Evolutionary conservation across 768 basidiomycete genomes (phyloP), one percentile per base, ranked within the genome.

Genomic region (Boletus reticulatus): DNA sequence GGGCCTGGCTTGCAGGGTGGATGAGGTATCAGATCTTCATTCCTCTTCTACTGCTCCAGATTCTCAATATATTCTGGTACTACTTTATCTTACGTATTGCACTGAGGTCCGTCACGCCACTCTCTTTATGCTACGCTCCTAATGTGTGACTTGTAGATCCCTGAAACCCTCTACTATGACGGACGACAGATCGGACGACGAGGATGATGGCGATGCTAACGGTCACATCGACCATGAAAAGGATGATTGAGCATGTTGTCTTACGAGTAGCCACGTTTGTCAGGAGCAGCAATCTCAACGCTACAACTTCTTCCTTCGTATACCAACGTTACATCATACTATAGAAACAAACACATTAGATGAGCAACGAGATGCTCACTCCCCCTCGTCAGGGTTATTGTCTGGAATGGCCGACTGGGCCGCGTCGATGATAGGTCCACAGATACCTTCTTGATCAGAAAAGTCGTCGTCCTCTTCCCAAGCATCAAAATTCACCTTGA

Each of bases 61-160:
- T 83, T 39, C 78, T 99, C 63, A 98, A 98, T 67, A 56, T 96
- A 24, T 97, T 97, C 78, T 98, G 95, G 95, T 96, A 91, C 70
- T 84, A 78, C 73, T 77, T 94, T 27, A 94, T 98, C 69, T 72
- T 81, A 68, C 84, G 92, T 51, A 88, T 96, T 49, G 76, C 88
- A 16, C 71, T 80, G 47, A 80, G 89, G 92, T 93, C 59, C 43
- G 85, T 75, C 43, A 13, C 32, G 1, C 20, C 22, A 2, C 31
- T n/a, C 16, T 29, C 24, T 3, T 13, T 17, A 16, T 53, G 27
- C 5, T 42, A 32, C 56, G 19, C n/a, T 38, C 41, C 52, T 65
- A 31, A 69, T 45, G 5, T 32, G 48, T 16, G 50, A 2, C 13
- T 42, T 13, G 16, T 56, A 92, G 90, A 44, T 84, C 84, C 6